Base-by-base conservation (phyloP, 108 stramenopile species). In the Schizochytrium sp. region DNA sequence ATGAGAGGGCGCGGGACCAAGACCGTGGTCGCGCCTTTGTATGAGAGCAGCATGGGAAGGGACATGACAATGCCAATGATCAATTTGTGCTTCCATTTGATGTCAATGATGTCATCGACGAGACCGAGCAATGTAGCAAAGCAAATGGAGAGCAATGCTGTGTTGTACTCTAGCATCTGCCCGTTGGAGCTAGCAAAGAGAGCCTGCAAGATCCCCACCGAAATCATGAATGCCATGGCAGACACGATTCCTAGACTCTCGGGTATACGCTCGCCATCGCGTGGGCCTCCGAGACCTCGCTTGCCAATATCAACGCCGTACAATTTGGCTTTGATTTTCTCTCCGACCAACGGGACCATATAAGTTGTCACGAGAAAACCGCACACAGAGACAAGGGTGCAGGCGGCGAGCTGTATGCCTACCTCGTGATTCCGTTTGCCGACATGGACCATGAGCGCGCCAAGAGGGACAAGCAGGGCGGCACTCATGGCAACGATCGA, bases 81-180 rank as follows among this genome's bases (percentile, higher is more conserved):
- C 8, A 98, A 92, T 91, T 99, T 99, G 92, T 97, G 97, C 87
- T 97, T 92, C 99, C 99, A 99, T 28, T 97, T 97, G 94, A 98
- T 96, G 88, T 99, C 99, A 47, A 98, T 92, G 0, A 98, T 96
- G 92, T 98, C 98, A 89, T 98, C 97, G 0, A 97, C 96, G 89
- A 99, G 98, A 58, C 98, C 98, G 51, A 98, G 92, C 76, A 99
- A 97, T 0, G 98, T 92, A 96, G 98, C 97, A 91, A 99, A 98
- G 88, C 96, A 97, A 43, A 98, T 96, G 29, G 97, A 97, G 16
- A 98, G 92, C 58, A 99, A 92, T 19, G 98, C 97, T 16, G 98
- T 91, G 58, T 93, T 87, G 58, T 88, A 94, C 58, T 83, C 76
- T 8, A 83, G 76, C 76, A 83, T 83, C 28, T 83, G 76, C 16